These are phyloP conservation scores for Fusarium decemcellulare DNA, from an alignment of 2,329 filamentous ascomycete genomes.

Conservation along the genomic window DNA sequence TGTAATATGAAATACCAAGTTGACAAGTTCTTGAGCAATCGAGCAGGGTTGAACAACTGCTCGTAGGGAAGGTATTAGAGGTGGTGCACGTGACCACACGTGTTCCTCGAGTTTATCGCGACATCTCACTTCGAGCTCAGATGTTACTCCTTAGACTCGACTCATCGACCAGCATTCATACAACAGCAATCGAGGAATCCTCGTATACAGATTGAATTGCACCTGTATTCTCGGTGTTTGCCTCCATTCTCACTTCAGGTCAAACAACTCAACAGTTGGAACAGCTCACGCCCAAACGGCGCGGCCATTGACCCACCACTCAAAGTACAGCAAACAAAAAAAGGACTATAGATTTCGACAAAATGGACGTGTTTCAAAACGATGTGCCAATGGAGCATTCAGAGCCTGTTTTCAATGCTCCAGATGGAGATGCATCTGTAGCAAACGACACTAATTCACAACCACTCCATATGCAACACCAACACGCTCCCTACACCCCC, in stretches of 20 bases:
- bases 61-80: neutral
- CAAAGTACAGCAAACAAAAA: slow-evolving; percentile 1
- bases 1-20: neutral
- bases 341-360: neutral
- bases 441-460: neutral
- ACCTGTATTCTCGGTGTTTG: too few relatives aligned
- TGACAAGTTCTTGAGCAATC: neutral
- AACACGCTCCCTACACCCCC: slow-evolving; percentile 43
- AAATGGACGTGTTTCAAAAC: slow-evolving; percentile 14
- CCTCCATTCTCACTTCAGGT: neutral
- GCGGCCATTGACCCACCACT: slow-evolving; percentile 9
- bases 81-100: slow-evolving; percentile 35
- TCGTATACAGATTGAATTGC: too few relatives aligned
- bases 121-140: slow-evolving; percentile 28
- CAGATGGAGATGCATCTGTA: neutral
- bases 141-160: slow-evolving; percentile 23
- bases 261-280: neutral
- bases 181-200: neutral
- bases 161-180: slow-evolving; percentile 19
- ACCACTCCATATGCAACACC: neutral
- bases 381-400: neutral
- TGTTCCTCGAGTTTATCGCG: slow-evolving; percentile 20
- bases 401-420: neutral
- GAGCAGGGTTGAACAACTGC: neutral
- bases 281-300: neutral